Conservation (phyloP, 2,329 filamentous ascomycete genomes). For the Pseudocercospora pini-densiflorae region DNA sequence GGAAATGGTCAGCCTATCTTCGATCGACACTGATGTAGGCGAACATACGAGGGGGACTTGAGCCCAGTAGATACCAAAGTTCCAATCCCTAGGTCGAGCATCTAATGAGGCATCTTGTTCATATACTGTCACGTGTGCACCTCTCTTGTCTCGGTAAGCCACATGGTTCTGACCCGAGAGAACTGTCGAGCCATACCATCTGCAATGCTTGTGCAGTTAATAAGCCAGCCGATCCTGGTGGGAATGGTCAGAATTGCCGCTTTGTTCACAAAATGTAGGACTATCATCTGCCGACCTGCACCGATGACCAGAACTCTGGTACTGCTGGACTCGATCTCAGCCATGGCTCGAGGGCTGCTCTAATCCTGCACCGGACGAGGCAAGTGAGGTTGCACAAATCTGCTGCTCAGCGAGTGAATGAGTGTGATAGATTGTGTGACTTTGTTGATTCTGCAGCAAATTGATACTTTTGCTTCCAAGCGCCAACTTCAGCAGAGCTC, state of each 20-base stretch:
- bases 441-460: neutral
- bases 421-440: neutral
- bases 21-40: neutral
- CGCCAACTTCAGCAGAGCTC: neutral
- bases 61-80: constrained; percentile 29
- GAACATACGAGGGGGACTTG: constrained; percentile 22
- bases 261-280: neutral
- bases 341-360: constrained; percentile 9
- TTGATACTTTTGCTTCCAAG: neutral
- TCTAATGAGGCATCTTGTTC: constrained; percentile 25
- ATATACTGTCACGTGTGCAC: constrained; percentile 24
- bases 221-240: constrained; percentile 25
- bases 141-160: constrained; percentile 17
- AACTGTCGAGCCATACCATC: constrained; percentile 16
- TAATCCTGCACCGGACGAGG: neutral
- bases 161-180: neutral
- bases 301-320: constrained; percentile 25
- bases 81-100: constrained; percentile 25
- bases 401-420: neutral
- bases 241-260: constrained; percentile 12
- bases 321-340: neutral
- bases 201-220: constrained; percentile 28
- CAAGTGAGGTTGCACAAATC: neutral
- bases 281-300: constrained; percentile 13
- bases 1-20: neutral